These are phyloP conservation scores for Colletotrichum limetticola DNA, from an alignment of 2,329 filamentous ascomycete genomes.

Conservation along the genomic window DNA sequence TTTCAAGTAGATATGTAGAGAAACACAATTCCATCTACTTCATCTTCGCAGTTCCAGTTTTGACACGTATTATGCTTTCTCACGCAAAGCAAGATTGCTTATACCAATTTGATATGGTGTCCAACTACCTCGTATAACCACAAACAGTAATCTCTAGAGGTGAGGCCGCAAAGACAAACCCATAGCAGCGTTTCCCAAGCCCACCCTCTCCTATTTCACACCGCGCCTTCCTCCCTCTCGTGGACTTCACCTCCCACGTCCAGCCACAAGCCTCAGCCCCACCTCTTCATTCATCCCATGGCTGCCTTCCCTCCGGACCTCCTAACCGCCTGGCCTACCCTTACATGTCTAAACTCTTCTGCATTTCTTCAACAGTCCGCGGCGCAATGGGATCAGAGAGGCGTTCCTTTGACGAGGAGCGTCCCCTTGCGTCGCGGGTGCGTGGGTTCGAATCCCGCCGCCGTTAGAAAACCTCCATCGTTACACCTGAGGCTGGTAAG, in stretches of 20 bases:
- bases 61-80: too few relatives aligned
- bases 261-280: neutral
- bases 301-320: neutral
- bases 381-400: constrained; percentile 5
- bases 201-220: neutral
- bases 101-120: too few relatives aligned
- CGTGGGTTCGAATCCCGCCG: constrained; percentile 16
- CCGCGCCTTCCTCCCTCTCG: neutral
- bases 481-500: constrained; percentile 27
- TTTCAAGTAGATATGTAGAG: too few relatives aligned
- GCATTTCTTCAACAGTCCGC: neutral
- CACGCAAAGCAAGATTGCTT: neutral
- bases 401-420: constrained; percentile 6
- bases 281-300: neutral
- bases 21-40: too few relatives aligned
- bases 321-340: neutral
- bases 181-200: too few relatives aligned
- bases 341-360: neutral
- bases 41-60: too few relatives aligned
- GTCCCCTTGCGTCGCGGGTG: constrained; percentile 10
- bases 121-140: neutral
- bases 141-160: neutral
- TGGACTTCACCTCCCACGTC: neutral
- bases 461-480: constrained; percentile 16
- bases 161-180: neutral